Base-by-base conservation (phyloP, 1,284 basidiomycete genomes). In the Malassezia japonica region DNA sequence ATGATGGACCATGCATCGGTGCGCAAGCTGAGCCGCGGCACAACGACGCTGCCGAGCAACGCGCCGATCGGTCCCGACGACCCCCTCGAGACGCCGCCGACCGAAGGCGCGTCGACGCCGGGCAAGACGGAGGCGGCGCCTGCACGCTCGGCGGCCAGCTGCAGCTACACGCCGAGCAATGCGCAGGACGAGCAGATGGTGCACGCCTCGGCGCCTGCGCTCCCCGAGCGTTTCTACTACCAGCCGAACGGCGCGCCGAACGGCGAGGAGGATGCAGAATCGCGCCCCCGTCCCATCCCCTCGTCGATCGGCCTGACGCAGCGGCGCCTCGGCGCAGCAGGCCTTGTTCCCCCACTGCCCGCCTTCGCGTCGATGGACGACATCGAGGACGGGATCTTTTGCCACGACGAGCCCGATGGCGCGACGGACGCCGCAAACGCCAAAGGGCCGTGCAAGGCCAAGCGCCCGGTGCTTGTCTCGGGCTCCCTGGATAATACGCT, bases 401-500 rank as follows among this genome's bases (percentile, higher is more conserved):
- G 16, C 5, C 28, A 47, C 24, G 46, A 58, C 27, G 24, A 18
- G 1, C 53, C 48, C 1, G 21, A 31, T 5, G 24, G 15, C n/a
- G 13, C 33, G 13, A n/a, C 34, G 4, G n/a, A n/a, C n/a, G 13
- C 18, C 7, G 20, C 9, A 4, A 24, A 52, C 33, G 39, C 49
- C 13, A 23, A 41, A 12, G 3, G 21, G 5, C 20, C 23, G 2
- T 23, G 38, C 29, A 48, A 52, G 23, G 15, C 39, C 16, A 38
- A 56, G 25, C 60, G 67, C 0, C 64, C 87, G 2, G 76, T 92
- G 13, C 79, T 98, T 48, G 82, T 94, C 52, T 88, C 87, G 0
- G 91, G 90, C 6, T 86, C 85, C 62, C 78, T 96, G 56, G 92
- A 98, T 74, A 96, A 96, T 71, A 96, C 90, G 13, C 84, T 98